Base-by-base conservation (phyloP, 1,284 basidiomycete species). In the Ceratorhiza oryzae-sativae region DNA sequence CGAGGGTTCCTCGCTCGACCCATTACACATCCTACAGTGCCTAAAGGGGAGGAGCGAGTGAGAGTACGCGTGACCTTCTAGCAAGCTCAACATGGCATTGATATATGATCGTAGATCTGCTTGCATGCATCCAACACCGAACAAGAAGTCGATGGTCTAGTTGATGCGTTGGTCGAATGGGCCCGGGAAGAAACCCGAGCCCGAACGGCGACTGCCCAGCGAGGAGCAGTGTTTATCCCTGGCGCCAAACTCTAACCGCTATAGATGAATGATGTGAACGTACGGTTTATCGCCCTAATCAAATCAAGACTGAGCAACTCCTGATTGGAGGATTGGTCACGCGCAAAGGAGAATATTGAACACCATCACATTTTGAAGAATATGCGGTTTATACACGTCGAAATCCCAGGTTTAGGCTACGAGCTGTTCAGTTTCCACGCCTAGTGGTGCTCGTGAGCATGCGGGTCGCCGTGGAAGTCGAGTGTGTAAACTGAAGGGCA, bases 1-100 rank as follows among this genome's bases (percentile, higher is more conserved):
- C 82, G 83, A 8, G 88, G 89, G 0, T 82, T 91, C 77, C 87
- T 91, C 76, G 91, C 90, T 0, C 87, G 92, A 2, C 90, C 93
- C 0, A 95, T 96, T 67, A 89, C 88, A 20, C 90, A 88, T 83
- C 92, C 92, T 0, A 95, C 93, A 0, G 94, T 96, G 0, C 92
- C 93, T 0, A 89, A 88, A 73, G 93, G 92, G 10, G 85, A 86
- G 71, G 91, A 94, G 67, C 86, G 94, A n/a, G 88, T 96, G 4
- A 82, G 94, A 0, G 86, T 96, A 23, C 53, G 62, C 12, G 8
- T 20, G 23, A 15, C 55, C 30, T 18, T 36, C 6, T 34, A 20
- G 32, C 4, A 30, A 20, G 39, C 12, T 58, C 42, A 32, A n/a
- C 49, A n/a, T 36, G 25, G 20, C 5, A 15, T 9, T 63, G 23